Base-by-base conservation (phyloP, 495 filamentous ascomycete species). In the Neurospora sp. region DNA sequence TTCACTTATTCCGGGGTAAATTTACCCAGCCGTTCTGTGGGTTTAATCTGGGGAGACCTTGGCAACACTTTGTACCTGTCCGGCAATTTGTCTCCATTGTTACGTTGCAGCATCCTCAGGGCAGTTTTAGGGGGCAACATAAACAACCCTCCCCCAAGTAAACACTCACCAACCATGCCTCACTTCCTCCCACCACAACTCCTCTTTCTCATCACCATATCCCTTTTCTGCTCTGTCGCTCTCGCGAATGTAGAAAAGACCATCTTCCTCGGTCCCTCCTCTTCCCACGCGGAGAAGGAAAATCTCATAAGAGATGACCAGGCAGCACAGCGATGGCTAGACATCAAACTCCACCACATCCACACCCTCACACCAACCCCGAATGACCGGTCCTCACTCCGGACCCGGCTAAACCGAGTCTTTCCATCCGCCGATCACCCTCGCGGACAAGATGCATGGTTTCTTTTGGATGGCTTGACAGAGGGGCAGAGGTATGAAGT, bases 401-500 rank as follows among this genome's bases (percentile, higher is more conserved):
- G 90, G 46, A 91, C 89, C 20, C 81, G 84, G 20, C 81, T 97
- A 16, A 81, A 86, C 66, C 89, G 90, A 31, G 85, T 87, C 23
- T 96, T 94, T 77, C 91, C 93, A 10, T 87, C 82, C 9, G 62
- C 79, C 2, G 76, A 82, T 8, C 78, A 82, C 5, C 86, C 85
- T n/a, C 73, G 84, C 6, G 94, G 93, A 8, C 83, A 85, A 27
- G 83, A 90, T 39, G 90, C 93, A 46, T 98, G 96, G 96, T 88
- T 92, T 76, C 85, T 95, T 40, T 87, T 99, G n/a, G 88, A 94
- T 71, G 82, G 88, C n/a, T 86, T 99, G 70, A 85, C 81, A 23
- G 86, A 89, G 23, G 87, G 89, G 11, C 91, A 92, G 77, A 89
- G 94, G 73, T 97, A 98, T 84, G 96, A 99, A 84, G 89, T 97